Evolutionary conservation across 805 yeast species (phyloP).

Genomic region (Metschnikowia cerradonensis): DNA sequence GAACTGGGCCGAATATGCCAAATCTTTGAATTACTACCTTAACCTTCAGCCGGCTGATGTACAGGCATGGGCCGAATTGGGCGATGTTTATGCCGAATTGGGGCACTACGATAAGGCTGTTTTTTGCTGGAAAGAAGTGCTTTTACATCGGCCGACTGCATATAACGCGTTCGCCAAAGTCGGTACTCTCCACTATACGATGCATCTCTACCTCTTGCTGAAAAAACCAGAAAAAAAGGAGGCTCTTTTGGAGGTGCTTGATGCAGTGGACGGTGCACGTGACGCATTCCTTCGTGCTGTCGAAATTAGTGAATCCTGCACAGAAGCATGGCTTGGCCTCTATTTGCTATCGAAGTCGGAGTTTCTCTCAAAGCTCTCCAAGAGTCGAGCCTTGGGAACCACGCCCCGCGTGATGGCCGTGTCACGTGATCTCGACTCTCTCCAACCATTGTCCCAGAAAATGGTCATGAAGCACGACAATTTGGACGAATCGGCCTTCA

Average conservation of each 20-base stretch:
- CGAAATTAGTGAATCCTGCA: constrained; percentile 67
- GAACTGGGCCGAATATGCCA: constrained; percentile 41
- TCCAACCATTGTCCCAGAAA: constrained; percentile 18
- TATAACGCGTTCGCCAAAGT: constrained; percentile 60
- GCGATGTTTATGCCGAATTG: constrained; percentile 52
- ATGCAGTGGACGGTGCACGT: constrained; percentile 26
- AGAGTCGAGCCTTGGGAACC: constrained; percentile 13
- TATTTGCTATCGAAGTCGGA: constrained; percentile 26
- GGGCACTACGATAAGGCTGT: constrained; percentile 69
- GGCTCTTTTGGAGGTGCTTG: constrained; percentile 24
- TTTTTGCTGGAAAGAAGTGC: constrained; percentile 64
- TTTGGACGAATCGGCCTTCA: constrained; percentile 3
- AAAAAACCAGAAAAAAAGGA: constrained; percentile 26
- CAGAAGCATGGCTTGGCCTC: constrained; percentile 74
- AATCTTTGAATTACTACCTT: constrained; percentile 50
- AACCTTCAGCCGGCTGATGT: constrained; percentile 70
- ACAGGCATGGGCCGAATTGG: constrained; percentile 75
- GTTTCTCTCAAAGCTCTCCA: constrained; percentile 16
- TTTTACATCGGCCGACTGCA: constrained; percentile 65
- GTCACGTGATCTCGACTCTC: constrained; percentile 21
- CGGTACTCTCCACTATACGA: constrained; percentile 42
- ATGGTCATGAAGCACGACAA: constrained; percentile 19
- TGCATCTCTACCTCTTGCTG: constrained; percentile 20
- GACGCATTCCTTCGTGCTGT: constrained; percentile 63
- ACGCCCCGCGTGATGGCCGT: constrained; percentile 21